Percentiles rank a stretch among this genome's conserved stretches.
Conservation (phyloP, 2,329 filamentous ascomycete genomes). For the Penicillium sumatraense region DNA sequence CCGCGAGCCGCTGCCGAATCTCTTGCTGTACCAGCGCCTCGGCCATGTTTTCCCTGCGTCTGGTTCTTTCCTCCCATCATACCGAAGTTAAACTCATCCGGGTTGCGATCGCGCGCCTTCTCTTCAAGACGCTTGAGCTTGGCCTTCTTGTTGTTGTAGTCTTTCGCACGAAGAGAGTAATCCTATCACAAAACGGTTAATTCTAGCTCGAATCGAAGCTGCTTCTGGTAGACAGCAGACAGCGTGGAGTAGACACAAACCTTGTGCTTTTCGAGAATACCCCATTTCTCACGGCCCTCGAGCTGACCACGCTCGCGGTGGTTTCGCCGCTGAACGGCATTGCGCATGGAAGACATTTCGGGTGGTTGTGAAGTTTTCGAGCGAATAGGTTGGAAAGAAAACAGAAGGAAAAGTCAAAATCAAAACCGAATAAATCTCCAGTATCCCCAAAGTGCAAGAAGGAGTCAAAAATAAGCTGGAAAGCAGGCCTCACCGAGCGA, state of each 20-base stretch:
- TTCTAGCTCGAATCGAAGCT: not conserved
- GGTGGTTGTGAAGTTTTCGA: not conserved
- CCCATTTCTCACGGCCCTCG: constrained; percentile 79
- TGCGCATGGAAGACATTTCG: constrained; percentile 63
- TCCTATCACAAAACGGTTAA: constrained; percentile 47
- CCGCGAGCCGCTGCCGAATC: constrained; percentile 47
- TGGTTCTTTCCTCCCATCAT: constrained; percentile 61
- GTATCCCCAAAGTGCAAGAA: not conserved
- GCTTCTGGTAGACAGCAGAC: not conserved
- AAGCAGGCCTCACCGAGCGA: constrained; percentile 6
- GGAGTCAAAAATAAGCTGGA: not conserved
- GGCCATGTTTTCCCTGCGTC: constrained; percentile 46
- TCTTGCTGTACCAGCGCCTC: constrained; percentile 41
- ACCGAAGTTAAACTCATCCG: constrained; percentile 69
- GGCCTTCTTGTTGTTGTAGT: constrained; percentile 66
- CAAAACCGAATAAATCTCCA: not conserved
- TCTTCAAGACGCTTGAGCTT: constrained; percentile 63
- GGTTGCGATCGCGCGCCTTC: constrained; percentile 65
- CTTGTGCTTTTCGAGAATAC: constrained; percentile 95
- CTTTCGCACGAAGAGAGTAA: constrained; percentile 67
- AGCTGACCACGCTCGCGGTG: constrained; percentile 92
- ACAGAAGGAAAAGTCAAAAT: not conserved
- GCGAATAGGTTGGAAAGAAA: not conserved
- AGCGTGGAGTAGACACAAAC: constrained; percentile 43
- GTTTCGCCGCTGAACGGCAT: constrained; percentile 75